These are phyloP conservation scores for Mycena belliarum DNA, from an alignment of 768 basidiomycete species.

Conservation along the genomic window DNA sequence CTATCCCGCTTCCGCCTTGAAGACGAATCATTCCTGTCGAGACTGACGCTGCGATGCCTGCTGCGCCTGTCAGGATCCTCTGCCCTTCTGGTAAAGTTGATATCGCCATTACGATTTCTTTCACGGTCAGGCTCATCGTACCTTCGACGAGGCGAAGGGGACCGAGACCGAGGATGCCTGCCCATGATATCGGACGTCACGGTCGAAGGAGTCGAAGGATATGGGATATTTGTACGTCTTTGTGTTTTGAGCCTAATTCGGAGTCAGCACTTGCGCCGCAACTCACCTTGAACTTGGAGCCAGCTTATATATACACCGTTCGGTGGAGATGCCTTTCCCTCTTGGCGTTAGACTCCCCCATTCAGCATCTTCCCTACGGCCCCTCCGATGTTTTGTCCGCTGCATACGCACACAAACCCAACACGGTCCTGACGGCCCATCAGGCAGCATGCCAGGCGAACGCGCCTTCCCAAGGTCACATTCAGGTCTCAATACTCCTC, in stretches of 20 bases:
- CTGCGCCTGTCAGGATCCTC: conserved; percentile 33
- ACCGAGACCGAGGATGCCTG: conserved; percentile 42
- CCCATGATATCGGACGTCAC: no score
- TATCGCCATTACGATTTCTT: conserved; percentile 33
- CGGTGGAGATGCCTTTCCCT: conserved; percentile 3
- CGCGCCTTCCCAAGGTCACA: conserved; percentile 4
- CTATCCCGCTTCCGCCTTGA: conserved; percentile 32
- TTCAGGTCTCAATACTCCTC: conserved; percentile 5
- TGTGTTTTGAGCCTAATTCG: no score
- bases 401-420: conserved; percentile 12
- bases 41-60: conserved; percentile 25
- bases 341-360: background rate
- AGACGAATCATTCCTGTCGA: conserved; percentile 26
- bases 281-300: no score
- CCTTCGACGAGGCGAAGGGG: conserved; percentile 47
- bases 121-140: conserved; percentile 40
- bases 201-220: no score
- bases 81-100: conserved; percentile 35
- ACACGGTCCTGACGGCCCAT: background rate
- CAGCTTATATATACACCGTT: no score
- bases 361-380: background rate
- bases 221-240: no score
- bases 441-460: background rate
- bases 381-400: background rate
- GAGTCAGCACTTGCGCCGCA: no score